phyloP scores from a whole-genome alignment of 1,284 basidiomycete genomes.

The Puccinia novopanici region DNA sequence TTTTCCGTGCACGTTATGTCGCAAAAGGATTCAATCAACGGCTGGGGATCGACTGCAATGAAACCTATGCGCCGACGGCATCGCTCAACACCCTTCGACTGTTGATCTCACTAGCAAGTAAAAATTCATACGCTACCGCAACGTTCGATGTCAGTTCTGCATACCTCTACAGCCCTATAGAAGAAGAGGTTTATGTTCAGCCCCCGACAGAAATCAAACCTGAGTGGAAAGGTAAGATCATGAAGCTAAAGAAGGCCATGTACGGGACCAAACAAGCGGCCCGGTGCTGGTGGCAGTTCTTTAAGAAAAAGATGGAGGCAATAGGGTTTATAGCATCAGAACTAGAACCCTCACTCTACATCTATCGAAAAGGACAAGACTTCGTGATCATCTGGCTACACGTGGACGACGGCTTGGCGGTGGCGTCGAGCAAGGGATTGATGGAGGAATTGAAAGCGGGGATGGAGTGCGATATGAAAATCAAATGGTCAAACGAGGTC shows the following conservation, averaged over 20 bases:
- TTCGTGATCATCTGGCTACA: conserved; percentile 21
- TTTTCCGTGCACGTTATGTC: too few relatives aligned
- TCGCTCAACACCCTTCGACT: neutral
- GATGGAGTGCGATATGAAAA: too few relatives aligned
- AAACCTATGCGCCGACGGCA: conserved; percentile 27
- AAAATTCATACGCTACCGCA: neutral
- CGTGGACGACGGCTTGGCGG: neutral
- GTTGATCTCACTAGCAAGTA: neutral
- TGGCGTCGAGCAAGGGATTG: too few relatives aligned
- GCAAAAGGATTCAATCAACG: too few relatives aligned
- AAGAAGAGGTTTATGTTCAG: too few relatives aligned
- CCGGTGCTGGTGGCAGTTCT: conserved; percentile 23
- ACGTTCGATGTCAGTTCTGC: conserved; percentile 22
- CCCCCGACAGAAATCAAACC: too few relatives aligned
- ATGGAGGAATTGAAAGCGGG: neutral
- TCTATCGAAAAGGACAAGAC: neutral
- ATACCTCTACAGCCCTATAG: conserved; percentile 35
- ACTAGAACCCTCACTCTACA: conserved; percentile 13
- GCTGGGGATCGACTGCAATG: too few relatives aligned
- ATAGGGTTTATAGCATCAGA: neutral
- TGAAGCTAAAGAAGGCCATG: too few relatives aligned
- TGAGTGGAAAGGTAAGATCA: too few relatives aligned
- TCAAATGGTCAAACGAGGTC: too few relatives aligned
- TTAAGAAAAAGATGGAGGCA: neutral
- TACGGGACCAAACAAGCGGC: conserved; percentile 22